Evolutionary conservation across 106 monocot genomes (phyloP).

Genomic region (Iris macrosiphon): DNA sequence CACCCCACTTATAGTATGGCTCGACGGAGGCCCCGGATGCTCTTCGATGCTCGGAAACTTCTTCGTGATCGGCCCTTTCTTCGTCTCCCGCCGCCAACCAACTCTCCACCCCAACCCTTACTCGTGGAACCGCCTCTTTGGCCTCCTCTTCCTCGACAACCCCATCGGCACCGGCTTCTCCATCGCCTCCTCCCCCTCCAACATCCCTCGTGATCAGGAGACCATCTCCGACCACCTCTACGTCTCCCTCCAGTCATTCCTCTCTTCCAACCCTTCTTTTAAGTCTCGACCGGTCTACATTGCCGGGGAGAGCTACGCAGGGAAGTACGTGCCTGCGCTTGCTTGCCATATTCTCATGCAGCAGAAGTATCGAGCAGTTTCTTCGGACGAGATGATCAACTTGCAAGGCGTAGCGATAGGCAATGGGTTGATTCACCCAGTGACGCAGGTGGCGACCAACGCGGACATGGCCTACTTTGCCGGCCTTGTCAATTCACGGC

Average conservation of each 20-base stretch:
- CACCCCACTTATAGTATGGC: slow-evolving; percentile 91
- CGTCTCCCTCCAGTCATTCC: slow-evolving; percentile 43
- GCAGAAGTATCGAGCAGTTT: slow-evolving; percentile 16
- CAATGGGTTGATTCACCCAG: slow-evolving; percentile 79
- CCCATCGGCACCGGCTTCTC: slow-evolving; percentile 83
- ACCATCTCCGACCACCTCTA: slow-evolving; percentile 48
- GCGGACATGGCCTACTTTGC: slow-evolving; percentile 56
- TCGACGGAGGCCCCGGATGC: slow-evolving; percentile 96
- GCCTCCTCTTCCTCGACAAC: slow-evolving; percentile 87
- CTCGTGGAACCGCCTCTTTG: slow-evolving; percentile 82
- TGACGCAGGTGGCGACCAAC: slow-evolving; percentile 54
- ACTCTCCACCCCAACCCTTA: slow-evolving; percentile 48
- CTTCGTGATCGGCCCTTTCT: slow-evolving; percentile 83
- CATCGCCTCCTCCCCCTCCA: slow-evolving; percentile 22
- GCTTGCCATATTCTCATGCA: slow-evolving; percentile 50
- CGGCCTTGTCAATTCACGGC: slow-evolving; percentile 55
- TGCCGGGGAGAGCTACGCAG: slow-evolving; percentile 92
- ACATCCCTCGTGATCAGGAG: slow-evolving; percentile 55
- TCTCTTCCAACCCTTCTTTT: slow-evolving; percentile 35
- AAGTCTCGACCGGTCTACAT: slow-evolving; percentile 57
- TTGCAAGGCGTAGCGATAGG: slow-evolving; percentile 74
- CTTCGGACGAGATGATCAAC: slow-evolving; percentile 23
- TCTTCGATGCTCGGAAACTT: slow-evolving; percentile 81
- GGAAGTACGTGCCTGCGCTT: slow-evolving; percentile 66
- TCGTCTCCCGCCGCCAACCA: slow-evolving; percentile 23